phyloP scores from a whole-genome alignment of 176 grass and related monocot genomes.

The Oryza australiensis region DNA sequence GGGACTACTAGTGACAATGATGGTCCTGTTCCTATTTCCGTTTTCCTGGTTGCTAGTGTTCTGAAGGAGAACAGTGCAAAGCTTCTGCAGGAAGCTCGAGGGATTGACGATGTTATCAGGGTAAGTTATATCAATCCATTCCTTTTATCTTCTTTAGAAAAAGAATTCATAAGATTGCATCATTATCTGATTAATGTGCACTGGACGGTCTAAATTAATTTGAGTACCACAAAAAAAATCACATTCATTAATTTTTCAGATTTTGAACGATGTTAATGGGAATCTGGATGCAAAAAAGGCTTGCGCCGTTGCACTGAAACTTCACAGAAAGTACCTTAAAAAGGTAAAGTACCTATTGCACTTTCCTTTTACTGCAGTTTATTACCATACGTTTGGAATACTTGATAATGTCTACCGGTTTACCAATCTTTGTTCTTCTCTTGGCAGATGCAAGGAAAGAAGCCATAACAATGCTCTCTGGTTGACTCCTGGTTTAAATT shows the following conservation, averaged over 20 bases:
- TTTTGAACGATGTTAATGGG: constrained; percentile 77
- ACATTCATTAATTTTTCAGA: constrained; percentile 47
- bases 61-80: constrained; percentile 88
- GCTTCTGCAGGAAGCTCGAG: constrained; percentile 74
- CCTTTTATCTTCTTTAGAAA: constrained; percentile 6
- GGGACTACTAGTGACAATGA: constrained; percentile 40
- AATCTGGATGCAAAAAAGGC: constrained; percentile 90
- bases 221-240: too few species aligned
- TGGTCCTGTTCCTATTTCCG: constrained; percentile 84
- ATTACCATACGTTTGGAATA: not conserved
- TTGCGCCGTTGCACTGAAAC: constrained; percentile 74
- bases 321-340: constrained; percentile 89
- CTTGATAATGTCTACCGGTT: not conserved
- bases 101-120: constrained; percentile 87
- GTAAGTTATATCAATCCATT: constrained; percentile 44
- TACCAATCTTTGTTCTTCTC: not conserved
- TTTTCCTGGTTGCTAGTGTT: constrained; percentile 97
- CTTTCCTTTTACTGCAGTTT: not conserved
- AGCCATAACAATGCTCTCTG: constrained; percentile 5
- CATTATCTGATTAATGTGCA: not conserved
- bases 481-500: too few species aligned
- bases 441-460: constrained; percentile 47
- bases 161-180: not conserved
- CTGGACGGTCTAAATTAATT: too few species aligned
- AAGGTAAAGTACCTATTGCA: constrained; percentile 45